Evolutionary conservation across 2,329 filamentous ascomycete genomes (phyloP).

Genomic region (Aspergillus pseudonomiae): DNA sequence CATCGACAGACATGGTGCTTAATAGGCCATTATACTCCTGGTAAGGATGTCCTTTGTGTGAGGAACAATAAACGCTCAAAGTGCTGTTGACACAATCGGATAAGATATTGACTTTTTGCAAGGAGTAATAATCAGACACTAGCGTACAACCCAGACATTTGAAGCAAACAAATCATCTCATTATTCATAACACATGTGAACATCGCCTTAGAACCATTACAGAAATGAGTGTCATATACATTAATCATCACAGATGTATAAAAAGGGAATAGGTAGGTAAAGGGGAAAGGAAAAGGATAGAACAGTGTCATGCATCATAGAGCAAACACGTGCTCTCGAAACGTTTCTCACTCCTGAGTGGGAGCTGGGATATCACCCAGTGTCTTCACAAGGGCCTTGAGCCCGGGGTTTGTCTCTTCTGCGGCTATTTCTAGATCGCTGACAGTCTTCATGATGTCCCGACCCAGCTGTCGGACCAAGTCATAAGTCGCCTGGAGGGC

Average conservation of each 20-base stretch:
- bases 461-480: conserved; percentile 13
- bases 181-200: conserved; percentile 2
- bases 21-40: neutral
- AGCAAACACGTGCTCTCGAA: neutral
- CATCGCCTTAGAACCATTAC: neutral
- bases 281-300: neutral
- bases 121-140: neutral
- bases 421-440: conserved; percentile 13
- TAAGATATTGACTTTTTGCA: neutral
- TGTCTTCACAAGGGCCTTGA: conserved; percentile 13
- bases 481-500: conserved; percentile 16
- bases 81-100: neutral
- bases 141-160: neutral
- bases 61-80: neutral
- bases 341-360: neutral
- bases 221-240: conserved; percentile 3
- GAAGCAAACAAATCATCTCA: neutral
- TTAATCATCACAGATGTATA: neutral
- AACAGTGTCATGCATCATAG: neutral
- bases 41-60: neutral
- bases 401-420: conserved; percentile 11
- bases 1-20: neutral
- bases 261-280: neutral
- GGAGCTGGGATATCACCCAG: conserved; percentile 14
- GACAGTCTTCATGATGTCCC: conserved; percentile 11